phyloP scores from a whole-genome alignment of 345 rosid genomes.

The Iberis pinnata region DNA sequence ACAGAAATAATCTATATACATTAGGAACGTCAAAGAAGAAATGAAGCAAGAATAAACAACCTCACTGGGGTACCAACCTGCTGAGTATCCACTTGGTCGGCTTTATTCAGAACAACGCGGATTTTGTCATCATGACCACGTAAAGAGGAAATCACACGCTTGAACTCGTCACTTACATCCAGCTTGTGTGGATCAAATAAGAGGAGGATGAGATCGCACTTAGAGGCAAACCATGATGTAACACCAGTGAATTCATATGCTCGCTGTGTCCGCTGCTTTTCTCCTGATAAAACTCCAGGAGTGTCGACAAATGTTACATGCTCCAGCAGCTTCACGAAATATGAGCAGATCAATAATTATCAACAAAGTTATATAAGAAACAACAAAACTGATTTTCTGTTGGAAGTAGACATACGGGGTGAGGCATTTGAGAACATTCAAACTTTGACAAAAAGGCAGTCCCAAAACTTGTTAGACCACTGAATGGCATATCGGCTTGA shows the following conservation, averaged over 20 bases:
- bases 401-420: conserved; percentile 47
- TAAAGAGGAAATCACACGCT: conserved; percentile 84
- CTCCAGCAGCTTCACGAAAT: conserved; percentile 64
- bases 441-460: conserved; percentile 88
- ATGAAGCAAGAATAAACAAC: conserved; percentile 1
- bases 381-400: background rate
- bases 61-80: conserved; percentile 41
- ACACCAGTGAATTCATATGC: conserved; percentile 91
- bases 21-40: too few species aligned
- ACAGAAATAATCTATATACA: background rate
- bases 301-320: conserved; percentile 88
- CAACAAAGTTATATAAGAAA: conserved; percentile 5
- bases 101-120: conserved; percentile 92
- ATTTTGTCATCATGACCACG: conserved; percentile 96
- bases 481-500: conserved; percentile 95
- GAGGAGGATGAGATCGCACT: conserved; percentile 93
- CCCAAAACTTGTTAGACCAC: conserved; percentile 86
- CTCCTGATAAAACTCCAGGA: conserved; percentile 94
- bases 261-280: conserved; percentile 84
- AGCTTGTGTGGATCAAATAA: conserved; percentile 95
- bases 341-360: conserved; percentile 14
- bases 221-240: conserved; percentile 96
- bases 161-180: conserved; percentile 94
- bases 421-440: conserved; percentile 98
- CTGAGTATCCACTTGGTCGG: conserved; percentile 93